Evolutionary conservation across 345 rosid genomes (phyloP), one percentile per base, ranked within the genome.

Genomic region (Crucihimalaya himalaica): DNA sequence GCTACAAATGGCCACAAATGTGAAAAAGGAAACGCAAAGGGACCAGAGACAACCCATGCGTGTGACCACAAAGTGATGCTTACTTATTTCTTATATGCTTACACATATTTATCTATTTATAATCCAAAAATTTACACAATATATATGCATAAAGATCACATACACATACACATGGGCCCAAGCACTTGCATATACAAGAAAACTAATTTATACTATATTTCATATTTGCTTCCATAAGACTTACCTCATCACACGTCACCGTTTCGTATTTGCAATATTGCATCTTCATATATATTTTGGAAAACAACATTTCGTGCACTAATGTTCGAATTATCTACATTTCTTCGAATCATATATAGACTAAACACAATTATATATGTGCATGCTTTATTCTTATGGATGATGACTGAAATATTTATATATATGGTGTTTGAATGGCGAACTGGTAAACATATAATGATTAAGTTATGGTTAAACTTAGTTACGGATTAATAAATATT

Each of bases 21-120:
- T 72, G 78, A 84, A 79, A 63, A 69, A 82, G 47, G 67, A 53
- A 77, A 53, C 66, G 63, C 71, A 72, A 76, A 84, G 90, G 91
- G 84, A 83, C 89, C 84, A 82, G 77, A 79, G 74, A 78, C 82
- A 80, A 73, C 68, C 94, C 98, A 90, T 88, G 98, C 96, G 91
- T 89, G 97, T 84, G 88, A 83, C 89, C 87, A 87, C 84, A 74
- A 74, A 75, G 51, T 66, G 80, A 71, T 66, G 77, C 63, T 76
- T 71, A 78, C 72, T 77, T 58, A 65, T 77, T 58, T 51, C 62
- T 71, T 77, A 21, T 77, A 40, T 74, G 62, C 55, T 75, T 68
- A 43, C 23, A 29, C 61, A 60, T 18, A 23, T 40, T 54, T 16
- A 10, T 59, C 5, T 14, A 11, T 59, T 5, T 39, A 60, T 60